Evolutionary conservation across 2,329 filamentous ascomycete species (phyloP), one percentile per base, ranked within the genome.

Genomic region (Aspergillus arachidicola): DNA sequence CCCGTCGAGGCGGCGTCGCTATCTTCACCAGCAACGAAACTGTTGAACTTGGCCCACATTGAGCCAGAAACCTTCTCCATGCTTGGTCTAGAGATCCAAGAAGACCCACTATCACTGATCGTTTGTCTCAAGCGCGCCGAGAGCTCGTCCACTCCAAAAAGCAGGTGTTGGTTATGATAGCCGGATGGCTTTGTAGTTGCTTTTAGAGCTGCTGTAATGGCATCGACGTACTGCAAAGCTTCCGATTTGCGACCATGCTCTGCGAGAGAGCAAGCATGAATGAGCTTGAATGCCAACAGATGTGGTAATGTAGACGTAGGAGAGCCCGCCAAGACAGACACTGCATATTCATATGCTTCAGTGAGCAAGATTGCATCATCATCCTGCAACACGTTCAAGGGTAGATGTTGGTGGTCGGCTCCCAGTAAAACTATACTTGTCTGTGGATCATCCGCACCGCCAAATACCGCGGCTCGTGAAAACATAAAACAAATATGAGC

Each of bases 401-500:
- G 85, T 64, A 90, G 86, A 55, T 86, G 86, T 63, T 86, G 85
- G 76, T 96, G 93, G 75, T 98, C 92, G 16, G 90, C 90, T 19
- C 95, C 94, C 26, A 99, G 83, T 9, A 98, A 86, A 6, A 95
- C 91, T 69, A 98, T 90, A 71, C 90, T 88, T 3, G 90, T 86
- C 53, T 88, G 87, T 0, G 89, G 84, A 71, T 99, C 94, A 75
- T 98, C 94, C 9, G 91, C 82, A 4, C 94, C 95, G 55, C 91
- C 90, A 73, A 97, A 91, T 10, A 93, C 82, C 0, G 89, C 86
- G 28, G 83, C 84, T 51, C 91, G 86, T 14, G 93, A 92, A 75
- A 99, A 96, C 21, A 99, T 83, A 80, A 91, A 97, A 82, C 96
- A 99, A 54, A 95, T 90, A 68, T 98, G 95, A 28, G 94, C 93